A percentile compares a stretch with the other conserved stretches of the same genome.
These are phyloP conservation scores for Euphorbia peplus DNA, from an alignment of 345 rosid species.

Conservation along the genomic window DNA sequence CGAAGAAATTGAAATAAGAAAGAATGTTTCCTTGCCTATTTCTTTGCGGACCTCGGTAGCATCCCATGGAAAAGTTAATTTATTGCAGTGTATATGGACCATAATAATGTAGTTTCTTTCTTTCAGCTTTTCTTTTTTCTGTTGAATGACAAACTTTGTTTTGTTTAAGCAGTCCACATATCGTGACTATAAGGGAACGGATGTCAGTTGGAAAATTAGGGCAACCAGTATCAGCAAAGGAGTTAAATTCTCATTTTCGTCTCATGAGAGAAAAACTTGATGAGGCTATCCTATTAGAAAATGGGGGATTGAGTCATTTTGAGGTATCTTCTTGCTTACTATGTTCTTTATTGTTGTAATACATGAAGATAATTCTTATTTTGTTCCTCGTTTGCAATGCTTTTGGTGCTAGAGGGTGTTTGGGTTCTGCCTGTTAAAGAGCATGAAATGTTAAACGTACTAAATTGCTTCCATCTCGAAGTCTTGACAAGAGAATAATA, in stretches of 20 bases:
- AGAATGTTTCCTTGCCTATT: not conserved
- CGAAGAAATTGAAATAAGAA: not conserved
- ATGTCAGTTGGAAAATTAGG: slow-evolving; percentile 58
- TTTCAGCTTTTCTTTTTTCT: not conserved
- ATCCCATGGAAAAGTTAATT: not conserved
- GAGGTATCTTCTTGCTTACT: slow-evolving; percentile 46
- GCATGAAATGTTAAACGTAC: not conserved
- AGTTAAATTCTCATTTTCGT: slow-evolving; percentile 54
- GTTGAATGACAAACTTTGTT: slow-evolving; percentile 1
- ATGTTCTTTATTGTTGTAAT: not conserved
- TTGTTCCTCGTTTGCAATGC: not conserved
- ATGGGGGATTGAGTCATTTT: slow-evolving; percentile 76
- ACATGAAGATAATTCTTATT: not conserved
- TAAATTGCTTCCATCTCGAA: not conserved
- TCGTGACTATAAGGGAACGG: slow-evolving; percentile 74
- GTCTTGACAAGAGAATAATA: not conserved
- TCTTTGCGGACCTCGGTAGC: no score
- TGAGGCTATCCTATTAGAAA: slow-evolving; percentile 51
- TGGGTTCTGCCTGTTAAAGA: not conserved
- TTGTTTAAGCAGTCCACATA: slow-evolving; percentile 63
- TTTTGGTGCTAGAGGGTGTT: not conserved
- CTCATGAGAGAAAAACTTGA: slow-evolving; percentile 51
- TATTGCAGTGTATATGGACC: not conserved
- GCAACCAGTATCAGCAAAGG: slow-evolving; percentile 52
- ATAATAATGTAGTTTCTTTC: not conserved